Base-by-base conservation (phyloP, 1,284 basidiomycete species). In the Microbotryum intermedium region DNA sequence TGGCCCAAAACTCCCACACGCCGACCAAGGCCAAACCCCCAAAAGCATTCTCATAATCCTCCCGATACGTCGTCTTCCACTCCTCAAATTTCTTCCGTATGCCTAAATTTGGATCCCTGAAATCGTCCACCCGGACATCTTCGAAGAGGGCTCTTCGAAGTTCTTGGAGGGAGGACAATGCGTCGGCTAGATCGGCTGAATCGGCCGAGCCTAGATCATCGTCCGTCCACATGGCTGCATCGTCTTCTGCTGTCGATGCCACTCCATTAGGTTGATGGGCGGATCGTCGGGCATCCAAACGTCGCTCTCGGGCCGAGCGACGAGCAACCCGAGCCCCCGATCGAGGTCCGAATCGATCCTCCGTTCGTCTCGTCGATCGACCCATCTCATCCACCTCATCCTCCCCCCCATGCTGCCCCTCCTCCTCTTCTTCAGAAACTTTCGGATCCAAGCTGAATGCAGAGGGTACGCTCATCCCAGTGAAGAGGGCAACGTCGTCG, bases 1-100 rank as follows among this genome's bases (percentile, higher is more conserved):
- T 79, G 23, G 84, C 84, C 90, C 91, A 97, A 74, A 94, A 95
- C 75, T 95, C 92, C 92, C 93, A 97, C 44, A 88, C 89, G 60
- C 87, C 86, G 0, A 94, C 85, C 58, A 94, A 81, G 1, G 87
- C 89, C 50, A 95, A 77, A 4, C 90, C 89, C 52, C 90, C 92
- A 82, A 88, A 97, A 5, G 92, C 92, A 51, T 86, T 84, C 3
- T 81, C 77, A 76, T 95, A 97, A 64, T 84, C 90, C 62, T 97
- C 91, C 13, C 79, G 77, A 69, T 86, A 91, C 64, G 77, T 78
- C 55, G 80, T 77, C 50, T 89, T 79, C 92, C 92, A 97, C 50
- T 81, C 81, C 9, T 80, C 82, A 76, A 94, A 97, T 75, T 86
- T 81, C 64, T 78, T 77, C 3, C 77, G 80, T 16, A 88, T 72